These are phyloP conservation scores for Asparagopsis taxiformis DNA, from an alignment of 31 red algal species.

Conservation along the genomic window DNA sequence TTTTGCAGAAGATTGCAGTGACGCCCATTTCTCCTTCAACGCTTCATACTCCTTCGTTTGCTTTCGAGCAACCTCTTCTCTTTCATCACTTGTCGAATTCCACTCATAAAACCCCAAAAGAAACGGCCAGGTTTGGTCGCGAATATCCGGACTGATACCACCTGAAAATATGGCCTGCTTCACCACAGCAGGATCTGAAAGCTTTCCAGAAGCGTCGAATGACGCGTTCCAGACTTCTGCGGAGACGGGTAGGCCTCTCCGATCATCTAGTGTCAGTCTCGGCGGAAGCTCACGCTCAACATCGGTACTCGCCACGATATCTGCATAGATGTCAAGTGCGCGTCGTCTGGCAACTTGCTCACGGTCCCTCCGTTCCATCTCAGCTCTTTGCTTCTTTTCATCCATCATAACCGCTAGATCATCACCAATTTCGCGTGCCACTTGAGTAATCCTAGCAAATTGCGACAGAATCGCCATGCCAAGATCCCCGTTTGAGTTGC, in stretches of 20 bases:
- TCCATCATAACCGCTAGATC: conserved; percentile 33
- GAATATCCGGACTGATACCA: conserved; percentile 51
- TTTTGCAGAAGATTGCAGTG: conserved; percentile 18
- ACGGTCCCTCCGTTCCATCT: conserved; percentile 15
- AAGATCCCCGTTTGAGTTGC: conserved; percentile 5
- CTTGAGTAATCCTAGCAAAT: conserved; percentile 66
- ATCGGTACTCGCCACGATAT: conserved; percentile 32
- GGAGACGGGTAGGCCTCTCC: conserved; percentile 37
- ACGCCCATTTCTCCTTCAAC: conserved; percentile 35
- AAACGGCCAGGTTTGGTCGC: conserved; percentile 66
- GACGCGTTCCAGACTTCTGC: conserved; percentile 36
- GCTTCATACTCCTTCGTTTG: conserved; percentile 42
- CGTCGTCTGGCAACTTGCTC: conserved; percentile 26
- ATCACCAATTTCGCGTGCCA: conserved; percentile 58
- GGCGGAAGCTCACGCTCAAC: conserved; percentile 57
- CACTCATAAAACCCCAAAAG: conserved; percentile 73
- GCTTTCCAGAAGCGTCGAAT: conserved; percentile 39
- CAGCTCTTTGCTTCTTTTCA: conserved; percentile 28
- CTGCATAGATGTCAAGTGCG: conserved; percentile 51
- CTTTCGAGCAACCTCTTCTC: conserved; percentile 23
- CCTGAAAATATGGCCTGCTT: conserved; percentile 70
- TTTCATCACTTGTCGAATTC: conserved; percentile 34
- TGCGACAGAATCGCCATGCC: conserved; percentile 53
- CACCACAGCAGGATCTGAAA: conserved; percentile 58
- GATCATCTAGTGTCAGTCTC: conserved; percentile 25